Conservation (phyloP, 2,329 filamentous ascomycete species). For the Myriangium duriaei region DNA sequence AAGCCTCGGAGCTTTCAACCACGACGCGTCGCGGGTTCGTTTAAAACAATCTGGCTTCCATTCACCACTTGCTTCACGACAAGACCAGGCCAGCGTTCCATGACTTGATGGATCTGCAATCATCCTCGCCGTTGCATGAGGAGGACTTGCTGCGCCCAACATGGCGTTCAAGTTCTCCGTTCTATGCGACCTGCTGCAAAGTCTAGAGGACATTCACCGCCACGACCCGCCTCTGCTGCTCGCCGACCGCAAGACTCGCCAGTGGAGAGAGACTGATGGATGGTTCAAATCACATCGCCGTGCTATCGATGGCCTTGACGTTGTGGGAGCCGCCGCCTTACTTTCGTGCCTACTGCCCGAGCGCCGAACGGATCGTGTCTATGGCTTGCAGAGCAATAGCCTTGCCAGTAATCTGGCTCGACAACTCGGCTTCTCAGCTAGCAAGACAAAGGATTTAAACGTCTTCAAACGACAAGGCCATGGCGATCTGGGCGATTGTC, state of each 20-base stretch:
- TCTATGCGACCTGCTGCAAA: slow-evolving; percentile 62
- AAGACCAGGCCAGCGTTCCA: too few species aligned
- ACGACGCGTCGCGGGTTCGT: too few species aligned
- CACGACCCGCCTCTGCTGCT: slow-evolving; percentile 29
- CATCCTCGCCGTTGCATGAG: too few species aligned
- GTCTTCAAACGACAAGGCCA: slow-evolving; percentile 47
- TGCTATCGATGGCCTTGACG: slow-evolving; percentile 44
- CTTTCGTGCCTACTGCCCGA: slow-evolving; percentile 68
- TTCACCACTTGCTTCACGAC: too few species aligned
- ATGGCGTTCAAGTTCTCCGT: slow-evolving; percentile 59
- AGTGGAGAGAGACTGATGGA: slow-evolving; percentile 31
- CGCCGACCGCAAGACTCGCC: slow-evolving; percentile 18
- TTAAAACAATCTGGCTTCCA: too few species aligned
- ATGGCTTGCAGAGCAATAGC: slow-evolving; percentile 49
- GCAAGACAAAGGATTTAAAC: slow-evolving; percentile 48
- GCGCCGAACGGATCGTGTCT: slow-evolving; percentile 64
- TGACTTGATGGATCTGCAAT: too few species aligned
- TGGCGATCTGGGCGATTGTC: slow-evolving; percentile 59
- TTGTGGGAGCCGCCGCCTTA: slow-evolving; percentile 46
- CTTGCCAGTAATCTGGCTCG: slow-evolving; percentile 57
- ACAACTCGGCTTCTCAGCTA: slow-evolving; percentile 51
- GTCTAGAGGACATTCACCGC: slow-evolving; percentile 42
- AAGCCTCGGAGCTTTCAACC: too few species aligned
- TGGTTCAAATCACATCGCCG: slow-evolving; percentile 60
- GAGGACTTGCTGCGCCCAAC: neutral